Percentiles rank a stretch among this genome's conserved stretches.
Conservation (phyloP, 73 alveolate species). For the Symbiodinium pilosum region DNA sequence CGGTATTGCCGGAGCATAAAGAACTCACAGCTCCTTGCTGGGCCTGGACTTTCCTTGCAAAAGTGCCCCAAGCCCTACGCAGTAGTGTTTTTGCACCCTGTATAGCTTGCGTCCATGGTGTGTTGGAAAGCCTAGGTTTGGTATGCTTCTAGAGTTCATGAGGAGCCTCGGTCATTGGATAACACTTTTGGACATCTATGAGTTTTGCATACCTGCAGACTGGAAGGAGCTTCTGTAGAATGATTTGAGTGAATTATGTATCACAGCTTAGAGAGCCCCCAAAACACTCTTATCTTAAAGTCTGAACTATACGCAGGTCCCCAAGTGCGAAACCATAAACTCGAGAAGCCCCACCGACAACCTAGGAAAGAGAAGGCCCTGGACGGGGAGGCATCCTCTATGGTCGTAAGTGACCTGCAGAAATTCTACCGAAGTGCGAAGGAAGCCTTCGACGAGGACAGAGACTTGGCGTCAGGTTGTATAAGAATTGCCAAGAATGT, state of each 20-base stretch:
- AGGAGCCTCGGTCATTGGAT: too few relatives aligned
- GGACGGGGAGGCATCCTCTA: constrained; percentile 97
- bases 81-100: too few relatives aligned
- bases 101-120: constrained; percentile 97
- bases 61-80: too few relatives aligned
- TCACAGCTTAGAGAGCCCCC: background rate
- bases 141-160: constrained; percentile 98
- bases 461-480: too few relatives aligned
- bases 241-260: background rate
- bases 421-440: constrained; percentile 99
- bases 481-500: too few relatives aligned
- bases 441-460: constrained; percentile 98
- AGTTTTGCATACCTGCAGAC: too few relatives aligned
- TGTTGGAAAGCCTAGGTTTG: constrained; percentile 99
- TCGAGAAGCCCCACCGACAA: background rate
- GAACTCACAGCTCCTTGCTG: too few relatives aligned
- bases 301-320: background rate
- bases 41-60: too few relatives aligned
- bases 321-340: too few relatives aligned
- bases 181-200: too few relatives aligned
- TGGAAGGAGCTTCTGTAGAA: too few relatives aligned
- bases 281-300: background rate
- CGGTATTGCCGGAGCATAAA: too few relatives aligned
- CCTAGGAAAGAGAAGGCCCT: constrained; percentile 96
- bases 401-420: constrained; percentile 98